Percentiles rank a stretch among this genome's conserved stretches.
phyloP scores from a whole-genome alignment of 495 filamentous ascomycete genomes.

The Tetracladium setigerum region DNA sequence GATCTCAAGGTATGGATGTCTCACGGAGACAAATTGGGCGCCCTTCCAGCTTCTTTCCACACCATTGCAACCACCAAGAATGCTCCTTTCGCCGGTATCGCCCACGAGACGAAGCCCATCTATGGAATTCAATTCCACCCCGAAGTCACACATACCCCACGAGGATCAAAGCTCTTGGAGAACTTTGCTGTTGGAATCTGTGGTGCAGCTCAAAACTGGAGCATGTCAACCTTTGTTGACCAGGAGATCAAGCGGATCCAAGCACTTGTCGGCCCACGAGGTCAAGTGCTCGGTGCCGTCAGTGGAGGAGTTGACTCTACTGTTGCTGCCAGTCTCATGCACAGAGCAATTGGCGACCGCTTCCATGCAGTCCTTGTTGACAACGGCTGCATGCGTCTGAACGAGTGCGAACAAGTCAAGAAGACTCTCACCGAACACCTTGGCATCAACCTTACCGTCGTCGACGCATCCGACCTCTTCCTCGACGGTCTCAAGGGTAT shows the following conservation, averaged over 20 bases:
- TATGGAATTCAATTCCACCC: slow-evolving; percentile 86
- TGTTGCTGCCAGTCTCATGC: slow-evolving; percentile 81
- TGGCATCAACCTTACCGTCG: slow-evolving; percentile 84
- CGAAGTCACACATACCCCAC: slow-evolving; percentile 66
- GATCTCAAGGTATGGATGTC: slow-evolving; percentile 75
- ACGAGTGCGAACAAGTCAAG: slow-evolving; percentile 76
- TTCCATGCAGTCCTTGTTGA: slow-evolving; percentile 88
- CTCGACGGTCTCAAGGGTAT: slow-evolving; percentile 67
- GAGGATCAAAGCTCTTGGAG: slow-evolving; percentile 55
- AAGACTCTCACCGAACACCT: slow-evolving; percentile 67
- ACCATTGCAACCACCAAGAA: slow-evolving; percentile 68
- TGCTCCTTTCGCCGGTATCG: slow-evolving; percentile 74
- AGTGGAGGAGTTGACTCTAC: slow-evolving; percentile 92
- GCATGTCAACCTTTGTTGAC: slow-evolving; percentile 72
- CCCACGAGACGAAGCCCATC: slow-evolving; percentile 58
- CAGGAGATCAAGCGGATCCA: slow-evolving; percentile 72
- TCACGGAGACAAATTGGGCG: slow-evolving; percentile 74
- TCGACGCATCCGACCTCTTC: slow-evolving; percentile 74
- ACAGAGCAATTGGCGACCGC: slow-evolving; percentile 71
- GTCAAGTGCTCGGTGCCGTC: slow-evolving; percentile 78
- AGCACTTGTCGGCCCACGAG: slow-evolving; percentile 66
- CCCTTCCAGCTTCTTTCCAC: slow-evolving; percentile 63
- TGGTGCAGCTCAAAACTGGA: slow-evolving; percentile 65
- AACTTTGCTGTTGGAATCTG: slow-evolving; percentile 85
- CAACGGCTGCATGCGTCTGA: slow-evolving; percentile 79